Base-by-base conservation (phyloP, 2,329 filamentous ascomycete species). In the Paraphaeosphaeria sporulosa region DNA sequence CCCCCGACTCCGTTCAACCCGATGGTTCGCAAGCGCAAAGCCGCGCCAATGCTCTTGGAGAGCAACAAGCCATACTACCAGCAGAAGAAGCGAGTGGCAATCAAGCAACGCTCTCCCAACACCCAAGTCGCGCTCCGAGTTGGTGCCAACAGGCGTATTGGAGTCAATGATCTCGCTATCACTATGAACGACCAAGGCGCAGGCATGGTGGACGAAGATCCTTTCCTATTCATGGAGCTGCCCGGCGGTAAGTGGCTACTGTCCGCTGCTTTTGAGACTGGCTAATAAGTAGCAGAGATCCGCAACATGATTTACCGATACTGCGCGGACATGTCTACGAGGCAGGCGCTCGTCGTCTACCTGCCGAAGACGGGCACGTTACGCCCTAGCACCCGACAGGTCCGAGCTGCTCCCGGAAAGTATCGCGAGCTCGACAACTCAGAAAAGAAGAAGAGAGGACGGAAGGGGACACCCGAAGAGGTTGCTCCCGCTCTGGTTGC, bases 251-350 rank as follows among this genome's bases (percentile, higher is more conserved):
- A 52, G 61, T 56, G 13, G 15, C 6, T 13, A 12, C 7, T 3
- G 15, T 40, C 17, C 15, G 42, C 15, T 12, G 19, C n/a, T 55
- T 23, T 13, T 5, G 21, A 27, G 15, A 32, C 2, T 19, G 12
- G 30, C 63, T 66, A 30, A 68, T 15, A 9, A 3, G 21, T 1
- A 51, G 8, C 40, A 76, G 73, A 76, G 34, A 58, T 76, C 19
- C 67, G 73, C 5, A 76, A 76, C 58, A 23, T 64, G 15, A 64
- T 76, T 23, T 76, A 76, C 57, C 21, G 54, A 1, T 58, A 67
- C 21, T 65, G 62, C 2, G 23, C 46, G 10, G 19, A 21, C 40
- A 55, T 55, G 12, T 54, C 19, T 34, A 30, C 23, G 46, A 60
- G 63, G 17, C 73, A 76, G 47, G 68, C 71, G 9, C 62, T 75